Evolutionary conservation across 108 stramenopile genomes (phyloP).

Genomic region (Stephanodiscus triporus): DNA sequence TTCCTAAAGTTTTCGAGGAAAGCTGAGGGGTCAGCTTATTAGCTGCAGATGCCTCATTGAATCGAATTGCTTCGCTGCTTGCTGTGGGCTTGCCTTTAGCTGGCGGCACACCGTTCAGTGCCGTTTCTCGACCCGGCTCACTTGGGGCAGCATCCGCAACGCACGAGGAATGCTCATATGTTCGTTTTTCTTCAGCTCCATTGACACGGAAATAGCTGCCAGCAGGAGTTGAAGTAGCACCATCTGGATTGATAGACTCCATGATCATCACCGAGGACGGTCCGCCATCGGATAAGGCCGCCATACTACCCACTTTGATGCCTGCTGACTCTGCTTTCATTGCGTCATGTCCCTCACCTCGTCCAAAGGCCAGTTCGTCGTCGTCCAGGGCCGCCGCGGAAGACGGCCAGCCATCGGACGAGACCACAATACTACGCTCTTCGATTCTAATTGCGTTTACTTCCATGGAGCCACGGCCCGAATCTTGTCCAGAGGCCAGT

Average conservation of each 20-base stretch:
- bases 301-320: too few species aligned
- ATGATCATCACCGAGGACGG: background rate
- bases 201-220: background rate
- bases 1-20: background rate
- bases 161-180: constrained; percentile 4
- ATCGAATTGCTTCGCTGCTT: background rate
- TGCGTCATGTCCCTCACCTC: background rate
- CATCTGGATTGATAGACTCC: background rate
- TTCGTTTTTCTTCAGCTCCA: background rate
- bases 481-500: background rate
- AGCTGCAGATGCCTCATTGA: background rate
- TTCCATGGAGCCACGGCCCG: background rate
- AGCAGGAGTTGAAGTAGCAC: background rate
- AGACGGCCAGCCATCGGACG: background rate
- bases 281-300: background rate
- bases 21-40: background rate
- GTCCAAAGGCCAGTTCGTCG: background rate
- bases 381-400: background rate
- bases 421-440: background rate
- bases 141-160: background rate
- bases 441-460: background rate
- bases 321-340: background rate
- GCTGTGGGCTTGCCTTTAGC: background rate
- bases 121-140: background rate
- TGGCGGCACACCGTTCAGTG: background rate